phyloP scores from a whole-genome alignment of 768 basidiomycete species.

The Steccherinum ochraceum region DNA sequence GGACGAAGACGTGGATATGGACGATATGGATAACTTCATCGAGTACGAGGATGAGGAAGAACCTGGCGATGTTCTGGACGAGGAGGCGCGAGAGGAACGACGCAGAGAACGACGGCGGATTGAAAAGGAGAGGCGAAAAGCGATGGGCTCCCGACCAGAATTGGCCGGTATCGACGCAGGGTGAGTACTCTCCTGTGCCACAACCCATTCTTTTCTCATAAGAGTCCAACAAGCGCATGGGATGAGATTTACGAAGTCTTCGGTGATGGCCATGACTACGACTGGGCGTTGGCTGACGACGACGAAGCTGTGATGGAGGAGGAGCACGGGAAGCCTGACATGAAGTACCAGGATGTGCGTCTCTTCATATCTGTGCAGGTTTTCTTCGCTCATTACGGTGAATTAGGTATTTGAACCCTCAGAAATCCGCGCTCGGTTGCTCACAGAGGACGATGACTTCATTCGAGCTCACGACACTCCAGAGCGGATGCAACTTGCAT shows the following conservation, averaged over 20 bases:
- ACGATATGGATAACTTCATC: constrained; percentile 72
- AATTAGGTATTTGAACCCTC: constrained; percentile 98
- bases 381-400: too few relatives aligned
- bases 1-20: constrained; percentile 63
- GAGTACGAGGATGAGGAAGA: constrained; percentile 75
- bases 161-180: constrained; percentile 76
- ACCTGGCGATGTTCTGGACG: constrained; percentile 56
- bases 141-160: constrained; percentile 61
- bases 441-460: constrained; percentile 91
- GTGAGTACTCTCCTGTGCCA: constrained; percentile 39
- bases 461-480: constrained; percentile 89
- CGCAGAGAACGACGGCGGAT: constrained; percentile 61
- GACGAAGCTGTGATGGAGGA: constrained; percentile 50
- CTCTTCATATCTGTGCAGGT: too few relatives aligned
- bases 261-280: constrained; percentile 94
- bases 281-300: constrained; percentile 87
- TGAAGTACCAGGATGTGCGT: constrained; percentile 80
- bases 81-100: constrained; percentile 70
- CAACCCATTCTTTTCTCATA: constrained; percentile 11
- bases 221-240: constrained; percentile 89
- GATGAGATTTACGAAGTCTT: constrained; percentile 95
- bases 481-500: constrained; percentile 91
- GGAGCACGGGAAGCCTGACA: constrained; percentile 55
- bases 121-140: constrained; percentile 60
- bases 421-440: constrained; percentile 81